Base-by-base conservation (phyloP, 75 land plant genomes). In the Larix kaempferi region DNA sequence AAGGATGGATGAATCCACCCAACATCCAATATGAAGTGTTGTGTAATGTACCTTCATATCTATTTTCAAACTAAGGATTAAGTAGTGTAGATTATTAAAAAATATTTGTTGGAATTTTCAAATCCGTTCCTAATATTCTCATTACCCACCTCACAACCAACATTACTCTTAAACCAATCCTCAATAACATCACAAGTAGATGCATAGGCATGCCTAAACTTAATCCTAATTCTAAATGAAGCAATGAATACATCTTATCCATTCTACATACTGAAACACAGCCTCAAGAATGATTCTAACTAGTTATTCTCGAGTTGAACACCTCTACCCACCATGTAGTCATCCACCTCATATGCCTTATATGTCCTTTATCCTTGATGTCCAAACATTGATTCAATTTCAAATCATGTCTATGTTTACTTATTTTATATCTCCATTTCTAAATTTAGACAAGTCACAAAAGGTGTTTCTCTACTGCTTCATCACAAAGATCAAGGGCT, bases 261-360 rank as follows among this genome's bases (percentile, higher is more conserved):
- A 60, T 77, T 41, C 78, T 80, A 10, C 78, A 82, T 26, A 54
- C 81, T 23, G 83, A 80, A 22, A 78, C 55, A 67, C 12, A 88
- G 57, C 57, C 76, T 80, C 60, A 91, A 74, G 12, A 93, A 86
- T 19, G 84, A 84, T n/a, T 83, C 74, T 52, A 93, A 72, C 78
- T 89, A 88, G 23, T 74, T 74, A 72, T 89, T 94, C 44, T 93
- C 94, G 14, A 86, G 80, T 2, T 71, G 6, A n/a, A 91, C 82
- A 33, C 84, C 88, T 29, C 27, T 76, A 4, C 56, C 74, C 56
- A 71, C 44, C 96, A 93, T 93, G 71, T 91, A 84, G 2, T 80
- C 83, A 77, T 91, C 91, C 37, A 91, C 94, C n/a, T 81, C 81
- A 79, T 85, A 89, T 23, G 90, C 94, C 86, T 86, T 89, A 22